Evolutionary conservation across 148 eudicot genomes (phyloP).

Genomic region (Nepenthes mirabilis): DNA sequence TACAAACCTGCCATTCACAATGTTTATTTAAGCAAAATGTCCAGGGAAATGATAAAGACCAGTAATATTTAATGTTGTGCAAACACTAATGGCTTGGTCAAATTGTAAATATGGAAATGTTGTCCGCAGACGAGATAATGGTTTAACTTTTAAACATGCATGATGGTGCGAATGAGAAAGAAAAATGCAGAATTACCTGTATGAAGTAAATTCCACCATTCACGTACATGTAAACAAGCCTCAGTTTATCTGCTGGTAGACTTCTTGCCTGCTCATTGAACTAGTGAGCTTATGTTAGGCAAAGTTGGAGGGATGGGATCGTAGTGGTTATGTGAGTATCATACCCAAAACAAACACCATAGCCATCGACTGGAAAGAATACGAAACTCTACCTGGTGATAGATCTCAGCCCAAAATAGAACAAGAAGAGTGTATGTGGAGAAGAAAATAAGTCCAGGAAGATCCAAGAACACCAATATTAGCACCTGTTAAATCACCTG

Average conservation of each 20-base stretch:
- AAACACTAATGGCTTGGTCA: background rate
- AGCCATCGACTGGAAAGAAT: background rate
- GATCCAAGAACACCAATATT: constrained; percentile 47
- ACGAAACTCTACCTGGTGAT: constrained; percentile 54
- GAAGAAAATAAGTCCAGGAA: constrained; percentile 85
- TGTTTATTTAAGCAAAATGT: background rate
- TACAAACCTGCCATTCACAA: constrained; percentile 38
- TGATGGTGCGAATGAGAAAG: background rate
- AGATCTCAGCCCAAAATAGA: constrained; percentile 93
- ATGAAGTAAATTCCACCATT: constrained; percentile 59
- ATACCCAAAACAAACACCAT: background rate
- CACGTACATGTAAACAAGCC: constrained; percentile 37
- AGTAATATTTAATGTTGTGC: background rate
- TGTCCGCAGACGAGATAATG: background rate
- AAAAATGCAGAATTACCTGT: constrained; percentile 35
- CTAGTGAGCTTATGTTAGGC: constrained; percentile 7
- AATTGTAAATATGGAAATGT: background rate
- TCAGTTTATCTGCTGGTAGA: constrained; percentile 73
- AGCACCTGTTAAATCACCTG: constrained; percentile 33
- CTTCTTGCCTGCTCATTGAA: constrained; percentile 64
- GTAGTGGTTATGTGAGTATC: background rate
- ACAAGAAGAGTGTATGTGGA: constrained; percentile 90
- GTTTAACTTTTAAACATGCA: background rate
- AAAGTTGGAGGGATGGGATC: background rate
- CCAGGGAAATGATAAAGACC: background rate